Conservation (phyloP, 176 grass and related monocot genomes). For the Alloteropsis semialata region DNA sequence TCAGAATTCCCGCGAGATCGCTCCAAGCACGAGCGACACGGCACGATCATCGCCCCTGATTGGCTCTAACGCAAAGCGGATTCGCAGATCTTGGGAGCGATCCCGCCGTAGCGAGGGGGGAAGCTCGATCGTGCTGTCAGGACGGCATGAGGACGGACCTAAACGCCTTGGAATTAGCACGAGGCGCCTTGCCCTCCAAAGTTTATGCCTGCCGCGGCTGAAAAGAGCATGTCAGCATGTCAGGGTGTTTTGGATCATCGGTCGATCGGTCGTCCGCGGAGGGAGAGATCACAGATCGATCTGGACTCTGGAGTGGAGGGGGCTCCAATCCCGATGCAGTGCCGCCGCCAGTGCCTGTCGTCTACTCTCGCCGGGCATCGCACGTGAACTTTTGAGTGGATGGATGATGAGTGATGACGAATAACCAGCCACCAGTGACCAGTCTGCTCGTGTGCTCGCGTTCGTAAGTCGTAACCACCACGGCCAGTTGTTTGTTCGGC, state of each 20-base stretch:
- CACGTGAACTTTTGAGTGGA: constrained; percentile 28
- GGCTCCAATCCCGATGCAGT: not conserved
- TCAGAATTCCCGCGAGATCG: not conserved
- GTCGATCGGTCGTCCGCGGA: not conserved
- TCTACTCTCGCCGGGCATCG: not conserved
- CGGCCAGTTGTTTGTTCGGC: too few species aligned
- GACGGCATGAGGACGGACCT: constrained; percentile 9
- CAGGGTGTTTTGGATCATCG: not conserved
- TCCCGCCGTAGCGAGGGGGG: not conserved
- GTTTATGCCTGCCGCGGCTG: not conserved
- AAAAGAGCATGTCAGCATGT: not conserved
- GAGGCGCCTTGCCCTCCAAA: constrained; percentile 13
- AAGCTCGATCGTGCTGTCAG: not conserved
- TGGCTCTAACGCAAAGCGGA: constrained; percentile 19
- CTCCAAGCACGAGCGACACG: not conserved
- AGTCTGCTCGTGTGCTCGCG: too few species aligned
- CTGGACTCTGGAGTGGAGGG: not conserved
- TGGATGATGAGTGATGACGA: not conserved
- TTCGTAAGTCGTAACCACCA: too few species aligned
- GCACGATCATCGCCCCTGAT: not conserved
- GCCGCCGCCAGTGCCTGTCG: not conserved
- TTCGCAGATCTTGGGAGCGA: constrained; percentile 5
- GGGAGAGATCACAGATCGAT: too few species aligned
- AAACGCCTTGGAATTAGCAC: constrained; percentile 39
- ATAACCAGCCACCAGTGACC: not conserved